Evolutionary conservation across 495 filamentous ascomycete species (phyloP).

Genomic region (Penicillium waksmanii): DNA sequence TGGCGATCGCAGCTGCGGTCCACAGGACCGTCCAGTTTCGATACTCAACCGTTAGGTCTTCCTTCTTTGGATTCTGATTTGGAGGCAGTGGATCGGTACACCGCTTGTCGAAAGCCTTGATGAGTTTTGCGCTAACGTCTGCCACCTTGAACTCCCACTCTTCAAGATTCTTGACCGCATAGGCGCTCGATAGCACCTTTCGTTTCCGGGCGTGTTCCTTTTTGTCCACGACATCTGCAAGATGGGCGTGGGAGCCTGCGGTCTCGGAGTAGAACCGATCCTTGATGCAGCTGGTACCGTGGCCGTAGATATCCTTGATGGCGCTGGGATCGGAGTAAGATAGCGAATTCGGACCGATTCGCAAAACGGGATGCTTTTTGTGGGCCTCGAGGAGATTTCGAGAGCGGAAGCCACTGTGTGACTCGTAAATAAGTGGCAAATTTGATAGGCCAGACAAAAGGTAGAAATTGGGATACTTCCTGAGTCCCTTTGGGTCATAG

Average conservation of each 20-base stretch:
- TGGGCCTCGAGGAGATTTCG: constrained; percentile 3
- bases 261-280: constrained; percentile 4
- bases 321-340: not conserved
- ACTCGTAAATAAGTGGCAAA: not conserved
- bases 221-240: not conserved
- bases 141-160: constrained; percentile 5
- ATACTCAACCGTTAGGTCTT: not conserved
- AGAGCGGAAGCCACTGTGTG: not conserved
- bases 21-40: not conserved
- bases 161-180: constrained; percentile 1
- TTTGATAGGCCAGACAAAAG: not conserved
- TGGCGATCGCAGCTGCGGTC: not conserved
- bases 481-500: not conserved
- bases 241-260: not conserved
- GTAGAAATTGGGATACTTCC: not conserved
- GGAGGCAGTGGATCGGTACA: not conserved
- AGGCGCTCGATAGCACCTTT: not conserved
- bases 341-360: not conserved
- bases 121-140: not conserved
- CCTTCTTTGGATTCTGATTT: not conserved
- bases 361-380: not conserved
- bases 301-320: not conserved
- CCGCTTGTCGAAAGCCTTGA: constrained; percentile 1
- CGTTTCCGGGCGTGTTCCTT: not conserved
- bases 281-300: not conserved